Conservation (phyloP, 352 stramenopile genomes). For the Globisporangium paroecandrum region DNA sequence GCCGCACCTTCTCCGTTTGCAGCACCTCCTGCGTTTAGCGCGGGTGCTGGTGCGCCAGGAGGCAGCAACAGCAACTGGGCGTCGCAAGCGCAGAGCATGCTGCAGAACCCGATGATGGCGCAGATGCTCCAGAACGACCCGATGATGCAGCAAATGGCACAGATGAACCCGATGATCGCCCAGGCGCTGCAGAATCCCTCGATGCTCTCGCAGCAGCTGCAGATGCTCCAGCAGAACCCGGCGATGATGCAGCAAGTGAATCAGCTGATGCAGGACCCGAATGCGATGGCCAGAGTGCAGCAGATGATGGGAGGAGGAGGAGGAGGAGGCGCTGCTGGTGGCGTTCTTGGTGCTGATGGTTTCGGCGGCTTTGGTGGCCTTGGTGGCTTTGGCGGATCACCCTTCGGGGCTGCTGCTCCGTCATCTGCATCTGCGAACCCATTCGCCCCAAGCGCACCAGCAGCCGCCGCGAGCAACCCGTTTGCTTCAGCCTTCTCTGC, state of each 20-base stretch:
- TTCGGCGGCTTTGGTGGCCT: conserved; percentile 13
- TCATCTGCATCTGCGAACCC: conserved; percentile 31
- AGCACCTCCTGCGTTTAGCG: background rate
- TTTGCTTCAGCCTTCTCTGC: conserved; percentile 29
- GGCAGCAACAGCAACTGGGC: conserved; percentile 35
- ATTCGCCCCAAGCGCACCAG: conserved; percentile 20
- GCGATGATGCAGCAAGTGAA: conserved; percentile 78
- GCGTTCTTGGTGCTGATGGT: background rate
- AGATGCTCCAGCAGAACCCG: conserved; percentile 72
- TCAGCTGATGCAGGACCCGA: conserved; percentile 80
- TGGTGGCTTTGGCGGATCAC: conserved; percentile 21
- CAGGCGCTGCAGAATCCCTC: conserved; percentile 77
- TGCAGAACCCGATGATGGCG: conserved; percentile 74
- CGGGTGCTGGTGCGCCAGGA: background rate
- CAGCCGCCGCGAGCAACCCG: conserved; percentile 13
- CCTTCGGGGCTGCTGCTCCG: conserved; percentile 28
- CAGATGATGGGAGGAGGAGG: conserved; percentile 42
- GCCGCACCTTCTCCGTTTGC: conserved; percentile 15
- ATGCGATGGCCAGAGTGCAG: conserved; percentile 67
- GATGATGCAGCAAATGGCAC: conserved; percentile 79
- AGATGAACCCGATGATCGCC: conserved; percentile 73
- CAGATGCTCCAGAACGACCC: conserved; percentile 65
- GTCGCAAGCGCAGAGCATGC: conserved; percentile 54
- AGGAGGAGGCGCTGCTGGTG: conserved; percentile 11
- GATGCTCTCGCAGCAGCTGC: conserved; percentile 61